phyloP scores from a whole-genome alignment of 768 basidiomycete species.

The Cyclocybe cylindracea region DNA sequence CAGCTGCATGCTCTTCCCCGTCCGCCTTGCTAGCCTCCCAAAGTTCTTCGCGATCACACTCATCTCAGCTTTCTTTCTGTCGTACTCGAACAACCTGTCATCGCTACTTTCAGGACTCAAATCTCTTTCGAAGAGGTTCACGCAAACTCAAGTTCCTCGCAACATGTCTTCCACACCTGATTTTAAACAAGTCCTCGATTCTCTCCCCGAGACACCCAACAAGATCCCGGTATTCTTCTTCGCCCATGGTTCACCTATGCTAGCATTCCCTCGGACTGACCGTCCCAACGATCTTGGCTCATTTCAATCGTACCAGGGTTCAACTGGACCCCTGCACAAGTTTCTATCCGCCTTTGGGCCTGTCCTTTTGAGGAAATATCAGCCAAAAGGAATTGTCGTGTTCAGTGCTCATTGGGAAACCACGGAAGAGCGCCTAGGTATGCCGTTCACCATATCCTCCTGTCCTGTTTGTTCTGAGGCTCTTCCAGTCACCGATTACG shows the following conservation, averaged over 20 bases:
- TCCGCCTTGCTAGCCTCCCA: not conserved
- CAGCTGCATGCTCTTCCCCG: slow-evolving; percentile 8
- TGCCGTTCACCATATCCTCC: slow-evolving; percentile 10
- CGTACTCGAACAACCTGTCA: slow-evolving; percentile 14
- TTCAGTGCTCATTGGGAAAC: slow-evolving; percentile 89
- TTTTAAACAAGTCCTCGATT: slow-evolving; percentile 56
- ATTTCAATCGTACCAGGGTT: slow-evolving; percentile 38
- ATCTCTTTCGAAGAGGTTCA: slow-evolving; percentile 3
- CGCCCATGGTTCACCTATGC: slow-evolving; percentile 64
- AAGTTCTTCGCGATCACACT: slow-evolving; percentile 12
- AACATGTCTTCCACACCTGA: slow-evolving; percentile 23
- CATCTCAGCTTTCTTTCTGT: slow-evolving; percentile 12
- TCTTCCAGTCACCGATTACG: slow-evolving; percentile 66
- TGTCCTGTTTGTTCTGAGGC: not conserved
- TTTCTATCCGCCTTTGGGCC: slow-evolving; percentile 72
- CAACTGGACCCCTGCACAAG: slow-evolving; percentile 50
- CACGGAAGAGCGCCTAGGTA: slow-evolving; percentile 54
- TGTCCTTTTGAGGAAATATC: slow-evolving; percentile 64
- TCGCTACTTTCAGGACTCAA: slow-evolving; percentile 7
- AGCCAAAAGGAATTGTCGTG: slow-evolving; percentile 77
- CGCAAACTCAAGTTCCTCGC: slow-evolving; percentile 1
- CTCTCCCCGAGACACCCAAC: slow-evolving; percentile 55
- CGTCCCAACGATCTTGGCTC: slow-evolving; percentile 10
- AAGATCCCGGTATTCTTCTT: slow-evolving; percentile 79
- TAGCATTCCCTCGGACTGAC: slow-evolving; percentile 37